Evolutionary conservation across 129 eudicot genomes (phyloP).

Genomic region (Chrysanthemum seticuspe): DNA sequence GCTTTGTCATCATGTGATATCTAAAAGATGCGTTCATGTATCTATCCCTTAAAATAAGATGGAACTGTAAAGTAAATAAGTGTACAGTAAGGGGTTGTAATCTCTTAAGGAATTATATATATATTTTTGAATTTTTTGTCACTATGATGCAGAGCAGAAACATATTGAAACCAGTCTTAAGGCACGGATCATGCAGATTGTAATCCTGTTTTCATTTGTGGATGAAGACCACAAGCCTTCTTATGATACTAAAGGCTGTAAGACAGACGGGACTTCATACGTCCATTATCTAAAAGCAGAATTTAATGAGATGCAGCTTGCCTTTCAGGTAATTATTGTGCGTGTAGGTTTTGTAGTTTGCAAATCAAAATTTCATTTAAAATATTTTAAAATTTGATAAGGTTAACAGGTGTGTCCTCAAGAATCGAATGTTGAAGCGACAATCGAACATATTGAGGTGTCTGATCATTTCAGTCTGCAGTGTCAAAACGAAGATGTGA

Average conservation of each 20-base stretch:
- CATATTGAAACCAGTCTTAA: slow-evolving; percentile 81
- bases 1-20: not conserved
- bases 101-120: not conserved
- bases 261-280: slow-evolving; percentile 11
- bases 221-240: slow-evolving; percentile 57
- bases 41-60: too few relatives aligned
- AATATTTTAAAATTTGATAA: slow-evolving; percentile 39
- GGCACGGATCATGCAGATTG: slow-evolving; percentile 56
- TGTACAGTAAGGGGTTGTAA: too few relatives aligned
- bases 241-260: too few relatives aligned
- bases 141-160: slow-evolving; percentile 66
- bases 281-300: slow-evolving; percentile 61
- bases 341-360: not conserved
- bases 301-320: slow-evolving; percentile 45
- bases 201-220: slow-evolving; percentile 59
- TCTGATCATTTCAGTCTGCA: slow-evolving; percentile 53
- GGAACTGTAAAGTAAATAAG: too few relatives aligned
- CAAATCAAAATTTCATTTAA: not conserved
- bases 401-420: slow-evolving; percentile 74
- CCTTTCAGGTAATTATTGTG: slow-evolving; percentile 59
- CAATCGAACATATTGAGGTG: slow-evolving; percentile 60
- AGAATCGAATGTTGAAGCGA: slow-evolving; percentile 71
- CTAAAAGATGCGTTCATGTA: too few relatives aligned
- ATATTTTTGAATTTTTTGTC: slow-evolving; percentile 12
- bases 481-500: slow-evolving; percentile 19